These are phyloP conservation scores for Cladophialophora psammophila DNA, from an alignment of 2,329 filamentous ascomycete genomes.

Conservation along the genomic window DNA sequence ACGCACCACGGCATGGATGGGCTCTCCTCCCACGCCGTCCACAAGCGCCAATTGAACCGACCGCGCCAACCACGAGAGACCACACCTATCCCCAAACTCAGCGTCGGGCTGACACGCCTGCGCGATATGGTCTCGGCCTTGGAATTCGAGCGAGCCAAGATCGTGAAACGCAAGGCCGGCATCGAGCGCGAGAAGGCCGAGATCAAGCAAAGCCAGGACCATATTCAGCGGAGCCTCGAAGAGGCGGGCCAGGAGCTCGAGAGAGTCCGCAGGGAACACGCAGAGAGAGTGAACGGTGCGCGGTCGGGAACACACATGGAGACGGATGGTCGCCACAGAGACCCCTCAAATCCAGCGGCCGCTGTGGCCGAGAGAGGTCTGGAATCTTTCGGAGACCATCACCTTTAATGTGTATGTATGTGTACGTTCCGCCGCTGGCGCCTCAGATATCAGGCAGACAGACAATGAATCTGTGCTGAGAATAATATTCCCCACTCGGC, in stretches of 20 bases:
- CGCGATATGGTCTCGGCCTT: conserved; percentile 34
- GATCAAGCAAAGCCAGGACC: conserved; percentile 31
- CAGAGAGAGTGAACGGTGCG: conserved; percentile 5
- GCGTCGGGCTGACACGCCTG: conserved; percentile 34
- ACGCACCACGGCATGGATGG: conserved; percentile 86
- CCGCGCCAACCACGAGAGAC: conserved; percentile 38
- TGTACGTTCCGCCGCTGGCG: not conserved
- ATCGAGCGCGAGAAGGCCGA: conserved; percentile 33
- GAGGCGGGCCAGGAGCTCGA: conserved; percentile 38
- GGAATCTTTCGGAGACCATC: conserved; percentile 31
- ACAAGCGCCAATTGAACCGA: conserved; percentile 30
- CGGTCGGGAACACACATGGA: not conserved
- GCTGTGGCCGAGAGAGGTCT: conserved; percentile 27
- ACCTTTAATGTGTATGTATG: not conserved
- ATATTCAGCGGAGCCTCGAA: conserved; percentile 36
- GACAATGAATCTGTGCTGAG: not conserved
- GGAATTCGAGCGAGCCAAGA: conserved; percentile 30
- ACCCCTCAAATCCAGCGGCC: not conserved
- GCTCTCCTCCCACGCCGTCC: conserved; percentile 44
- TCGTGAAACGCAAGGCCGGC: conserved; percentile 34
- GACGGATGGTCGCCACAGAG: conserved; percentile 5
- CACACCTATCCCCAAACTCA: conserved; percentile 37
- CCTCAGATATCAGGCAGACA: not conserved
- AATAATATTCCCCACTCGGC: not conserved
- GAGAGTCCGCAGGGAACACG: conserved; percentile 27